A percentile compares a stretch with the other conserved stretches of the same genome.
Conservation (phyloP, 129 eudicot genomes). For the carrot (Daucus carota) region DNA sequence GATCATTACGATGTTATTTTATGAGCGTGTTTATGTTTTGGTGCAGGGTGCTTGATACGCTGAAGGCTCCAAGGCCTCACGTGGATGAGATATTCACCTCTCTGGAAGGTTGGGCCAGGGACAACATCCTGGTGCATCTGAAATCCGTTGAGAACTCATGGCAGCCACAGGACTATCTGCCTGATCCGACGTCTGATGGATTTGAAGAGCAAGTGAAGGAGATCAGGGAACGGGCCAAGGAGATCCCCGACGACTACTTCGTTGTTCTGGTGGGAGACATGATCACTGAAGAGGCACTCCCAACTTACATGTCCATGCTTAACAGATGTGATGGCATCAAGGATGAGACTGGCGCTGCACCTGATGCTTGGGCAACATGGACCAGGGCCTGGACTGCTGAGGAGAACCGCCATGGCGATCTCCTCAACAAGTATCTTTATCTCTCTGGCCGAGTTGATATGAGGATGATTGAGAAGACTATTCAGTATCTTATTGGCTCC, state of each 20-base stretch:
- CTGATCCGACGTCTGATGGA: not conserved
- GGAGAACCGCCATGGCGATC: conserved; percentile 4
- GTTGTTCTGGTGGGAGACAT: not conserved
- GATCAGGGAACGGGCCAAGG: conserved; percentile 1
- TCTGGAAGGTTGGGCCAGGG: not conserved
- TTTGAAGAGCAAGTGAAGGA: not conserved
- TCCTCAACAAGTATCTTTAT: not conserved
- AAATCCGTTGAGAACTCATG: not conserved
- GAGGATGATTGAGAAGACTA: not conserved
- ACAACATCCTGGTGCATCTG: not conserved
- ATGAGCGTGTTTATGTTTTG: too few species aligned
- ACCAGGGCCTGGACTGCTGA: not conserved
- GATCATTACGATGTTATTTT: too few species aligned
- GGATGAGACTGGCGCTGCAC: not conserved
- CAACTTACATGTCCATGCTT: not conserved
- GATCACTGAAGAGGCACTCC: conserved; percentile 1
- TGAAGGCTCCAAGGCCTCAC: not conserved
- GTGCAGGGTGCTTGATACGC: not conserved
- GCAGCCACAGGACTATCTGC: conserved; percentile 1
- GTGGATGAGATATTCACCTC: not conserved
- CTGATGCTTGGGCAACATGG: not conserved
- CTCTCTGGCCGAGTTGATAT: not conserved
- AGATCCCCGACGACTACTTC: not conserved
- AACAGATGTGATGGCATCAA: not conserved
- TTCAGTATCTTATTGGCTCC: not conserved